Conservation (phyloP, 495 filamentous ascomycete genomes). For the Staphylotrichum tortipilum region DNA sequence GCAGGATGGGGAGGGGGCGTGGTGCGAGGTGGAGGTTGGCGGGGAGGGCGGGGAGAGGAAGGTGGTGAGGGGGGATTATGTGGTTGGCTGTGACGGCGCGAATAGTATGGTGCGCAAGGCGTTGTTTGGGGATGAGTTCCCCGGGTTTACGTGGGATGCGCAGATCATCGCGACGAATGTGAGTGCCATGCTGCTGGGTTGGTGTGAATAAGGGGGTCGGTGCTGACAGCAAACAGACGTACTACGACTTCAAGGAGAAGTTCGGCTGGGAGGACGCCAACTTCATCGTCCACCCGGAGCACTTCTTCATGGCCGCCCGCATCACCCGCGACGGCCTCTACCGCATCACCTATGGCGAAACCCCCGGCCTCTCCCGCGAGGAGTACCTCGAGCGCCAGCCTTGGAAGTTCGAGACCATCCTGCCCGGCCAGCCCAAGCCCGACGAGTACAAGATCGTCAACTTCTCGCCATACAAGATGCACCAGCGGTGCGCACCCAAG, state of each 20-base stretch:
- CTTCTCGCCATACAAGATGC: slow-evolving; percentile 45
- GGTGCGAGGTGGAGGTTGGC: slow-evolving; percentile 41
- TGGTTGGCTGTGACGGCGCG: slow-evolving; percentile 51
- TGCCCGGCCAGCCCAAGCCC: slow-evolving; percentile 47
- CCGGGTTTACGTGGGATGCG: slow-evolving; percentile 49
- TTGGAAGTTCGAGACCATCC: slow-evolving; percentile 36
- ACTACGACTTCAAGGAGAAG: slow-evolving; percentile 14
- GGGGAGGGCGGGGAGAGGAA: slow-evolving; percentile 8
- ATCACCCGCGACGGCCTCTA: slow-evolving; percentile 47
- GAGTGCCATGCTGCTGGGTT: neutral
- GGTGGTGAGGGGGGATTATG: slow-evolving; percentile 44
- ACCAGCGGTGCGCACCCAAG: slow-evolving; percentile 43
- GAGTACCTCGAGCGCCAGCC: slow-evolving; percentile 42
- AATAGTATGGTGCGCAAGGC: slow-evolving; percentile 45
- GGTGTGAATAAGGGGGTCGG: neutral
- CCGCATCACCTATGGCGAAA: slow-evolving; percentile 49
- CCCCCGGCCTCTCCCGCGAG: slow-evolving; percentile 34
- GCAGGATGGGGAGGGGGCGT: slow-evolving; percentile 35
- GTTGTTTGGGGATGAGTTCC: slow-evolving; percentile 50
- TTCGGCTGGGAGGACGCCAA: slow-evolving; percentile 41
- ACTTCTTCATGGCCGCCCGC: slow-evolving; percentile 39
- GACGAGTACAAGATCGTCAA: slow-evolving; percentile 41
- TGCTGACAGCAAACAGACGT: slow-evolving; percentile 3
- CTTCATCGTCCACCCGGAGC: slow-evolving; percentile 43
- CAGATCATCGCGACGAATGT: slow-evolving; percentile 57